Evolutionary conservation across 306 rosid genomes (phyloP), one percentile per base, ranked within the genome.

Genomic region (Quercus agrifolia): DNA sequence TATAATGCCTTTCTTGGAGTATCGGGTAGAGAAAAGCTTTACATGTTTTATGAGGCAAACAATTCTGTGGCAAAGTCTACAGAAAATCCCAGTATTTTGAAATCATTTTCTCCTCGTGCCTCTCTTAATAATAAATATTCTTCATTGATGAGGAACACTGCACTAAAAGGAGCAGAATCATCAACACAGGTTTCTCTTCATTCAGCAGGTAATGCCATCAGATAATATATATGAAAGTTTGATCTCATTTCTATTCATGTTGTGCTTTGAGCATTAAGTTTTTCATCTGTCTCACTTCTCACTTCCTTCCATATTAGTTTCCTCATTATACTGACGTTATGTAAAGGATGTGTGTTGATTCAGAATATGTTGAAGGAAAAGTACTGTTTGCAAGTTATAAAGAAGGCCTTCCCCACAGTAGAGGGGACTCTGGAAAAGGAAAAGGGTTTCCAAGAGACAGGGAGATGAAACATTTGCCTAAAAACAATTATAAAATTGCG

Each of bases 1-100:
- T 74, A 52, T 31, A 67, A 73, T 73, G 66, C 70, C 63, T 51
- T 84, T 71, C 62, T 77, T 78, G 91, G 87, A 71, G 96, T 88
- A 82, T 73, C 91, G 3, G 87, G 13, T 1, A 93, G 97, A 83
- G 86, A 93, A 71, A 96, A 89, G 82, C 89, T 95, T 78, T 87
- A 95, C 89, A 88, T 85, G 90, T 91, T 95, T 81, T 95, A 90
- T 77, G 86, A 89, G 79, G 85, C 56, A 49, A 88, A 81, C 71
- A 80, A 82, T 64, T 69, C 83, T 13, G 77, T 74, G 54, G 38
- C 23, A 2, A 83, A 79, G 54, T 82, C 84, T 66, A 79, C 62
- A 79, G 69, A 76, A 54, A 85, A 88, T 31, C 35, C 85, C 46
- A 82, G 85, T 61, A 79, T 84, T 87, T 44, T 83, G 44, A 83